Base-by-base conservation (phyloP, 768 basidiomycete species). In the Symmetrospora coprosmae region DNA sequence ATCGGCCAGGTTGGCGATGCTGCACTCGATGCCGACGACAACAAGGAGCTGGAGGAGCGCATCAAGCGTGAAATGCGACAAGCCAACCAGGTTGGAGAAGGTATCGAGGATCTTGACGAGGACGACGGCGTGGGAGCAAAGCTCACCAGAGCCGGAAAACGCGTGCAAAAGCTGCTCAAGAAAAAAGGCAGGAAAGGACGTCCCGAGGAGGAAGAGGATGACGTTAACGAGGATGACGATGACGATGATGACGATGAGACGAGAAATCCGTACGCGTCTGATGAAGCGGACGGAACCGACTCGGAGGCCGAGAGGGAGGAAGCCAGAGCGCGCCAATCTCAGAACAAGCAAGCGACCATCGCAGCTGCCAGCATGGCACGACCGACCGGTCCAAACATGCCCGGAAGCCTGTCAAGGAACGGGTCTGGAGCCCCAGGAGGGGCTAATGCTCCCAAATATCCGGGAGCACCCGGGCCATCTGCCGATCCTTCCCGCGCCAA, bases 1-100 rank as follows among this genome's bases (percentile, higher is more conserved):
- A 58, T 58, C 25, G 55, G 55, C 16, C 55, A 58, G 33, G 55
- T 58, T 17, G 55, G 55, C 5, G 55, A 58, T 33, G 55, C 43
- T 28, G 55, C 55, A n/a, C 19, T 58, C 17, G 55, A 58, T 28
- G 55, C 28, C 4, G 43, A 43, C 13, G 55, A 58, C 28, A 58
- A 31, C 40, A 43, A 43, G 37, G 23, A 58, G 34, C 55, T 58
- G 11, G 55, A 58, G 23, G 55, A 58, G 25, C 40, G 55, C 2
- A 58, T 58, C 21, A 58, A 58, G 41, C 28, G 37, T 8, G 55
- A 58, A 35, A 58, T 58, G 55, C 23, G 55, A 27, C 41, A 31
- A 17, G 30, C 25, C 8, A 58, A 58, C 30, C 17, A 23, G 19
- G 33, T 47, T 31, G 55, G 55, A n/a, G 21, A 39, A 4, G 41